Evolutionary conservation across 352 stramenopile genomes (phyloP), one percentile per base, ranked within the genome.

Genomic region (Thraustotheca clavata): DNA sequence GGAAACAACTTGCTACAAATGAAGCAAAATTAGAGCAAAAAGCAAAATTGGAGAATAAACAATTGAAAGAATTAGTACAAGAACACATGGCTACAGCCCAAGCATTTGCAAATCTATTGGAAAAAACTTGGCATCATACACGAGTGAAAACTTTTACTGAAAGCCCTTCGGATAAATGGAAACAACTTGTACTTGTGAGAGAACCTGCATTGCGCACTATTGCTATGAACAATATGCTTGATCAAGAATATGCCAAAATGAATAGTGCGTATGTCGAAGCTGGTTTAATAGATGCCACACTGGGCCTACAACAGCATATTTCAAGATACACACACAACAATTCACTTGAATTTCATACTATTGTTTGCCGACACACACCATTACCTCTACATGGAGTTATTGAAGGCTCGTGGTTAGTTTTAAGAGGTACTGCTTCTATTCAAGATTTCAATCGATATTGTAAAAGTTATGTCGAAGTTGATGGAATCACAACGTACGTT

Each of bases 11-110:
- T 1, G 43, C 43, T 1, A 52, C 43, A 7, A 52, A 52, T 31
- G 43, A 52, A 52, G 43, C 43, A 9, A 52, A 52, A 31, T 31
- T 52, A 24, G 43, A 52, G 43, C 43, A 52, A 18, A 9, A 52
- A 18, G 43, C 43, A 24, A 52, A 52, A 31, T 31, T 52, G 24
- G 43, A 52, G n/a, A 52, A 52, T 31, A 52, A 52, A 31, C 43
- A 24, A 31, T 31, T 52, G 24, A 52, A 52, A 7, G 43, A 52
- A 31, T 31, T 52, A 24, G 43, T 52, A 31, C 43, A 52, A 24
- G 43, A 52, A 9, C 43, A 52, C 43, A 52, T 52, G 43, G 43
- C n/a, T 31, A 52, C 43, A 3, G 43, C 43, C 14, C 43, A 52
- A 31, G 43, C 43, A 1, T 52, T 52, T 18, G 43, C 43, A 24